Base-by-base conservation (phyloP, 1,284 basidiomycete species). In the Irpex lacteus region DNA sequence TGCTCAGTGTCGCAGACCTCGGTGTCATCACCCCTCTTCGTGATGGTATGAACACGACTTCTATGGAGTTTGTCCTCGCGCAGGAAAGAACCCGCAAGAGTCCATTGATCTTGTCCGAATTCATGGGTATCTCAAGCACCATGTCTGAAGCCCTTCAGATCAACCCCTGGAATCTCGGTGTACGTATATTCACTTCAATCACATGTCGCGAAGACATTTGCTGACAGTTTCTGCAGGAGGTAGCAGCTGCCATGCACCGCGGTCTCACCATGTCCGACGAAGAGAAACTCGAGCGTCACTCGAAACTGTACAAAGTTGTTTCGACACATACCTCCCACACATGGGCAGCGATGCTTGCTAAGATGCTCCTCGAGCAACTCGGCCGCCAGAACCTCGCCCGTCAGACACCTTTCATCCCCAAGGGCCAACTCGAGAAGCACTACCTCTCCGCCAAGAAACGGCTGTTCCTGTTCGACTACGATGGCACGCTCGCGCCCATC, bases 1-100 rank as follows among this genome's bases (percentile, higher is more conserved):
- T 99, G n/a, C 83, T 99, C 19, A 91, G 89, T 34, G 96, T 96
- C 0, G 97, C 97, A 9, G 97, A 98, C 76, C 84, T 99, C 21
- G 96, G 93, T 6, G 90, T 99, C 32, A 98, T 98, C 77, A 99
- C 97, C 0, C 95, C 95, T 0, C 85, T 98, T 5, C 89, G 97
- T 36, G 97, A 99, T 73, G 97, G 97, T 7, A 98, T 99, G 97
- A 98, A 99, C 83, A 98, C 98, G 7, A 98, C 96, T 0, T 91
- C 88, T 59, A 98, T 98, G 96, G 97, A 98, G 79, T 98, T 94
- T 77, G 93, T 98, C 57, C 91, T 98, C 66, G 96, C 95, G 62
- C 97, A 99, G 78, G 85, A 92, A 70, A 85, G 83, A 68, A 92
- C 87, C 57, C 88, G 89, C 74, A 90, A 89, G 78, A 94, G 91